Evolutionary conservation across 495 filamentous ascomycete species (phyloP).

Genomic region (Sporormia fimetaria): DNA sequence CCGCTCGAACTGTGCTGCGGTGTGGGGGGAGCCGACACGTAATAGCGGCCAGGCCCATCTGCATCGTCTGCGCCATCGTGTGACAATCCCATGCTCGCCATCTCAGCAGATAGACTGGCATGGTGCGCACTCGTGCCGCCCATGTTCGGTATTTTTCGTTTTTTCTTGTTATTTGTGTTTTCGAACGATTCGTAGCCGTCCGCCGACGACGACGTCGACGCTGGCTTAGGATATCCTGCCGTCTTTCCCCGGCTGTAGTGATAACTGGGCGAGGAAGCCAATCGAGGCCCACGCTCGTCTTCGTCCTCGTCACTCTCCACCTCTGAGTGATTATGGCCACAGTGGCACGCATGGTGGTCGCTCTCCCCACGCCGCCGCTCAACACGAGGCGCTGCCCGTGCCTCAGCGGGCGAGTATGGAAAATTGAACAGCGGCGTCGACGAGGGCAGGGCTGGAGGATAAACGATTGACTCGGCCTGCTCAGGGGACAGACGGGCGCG

Average conservation of each 20-base stretch:
- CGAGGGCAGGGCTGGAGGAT: slow-evolving; percentile 57
- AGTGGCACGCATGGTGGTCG: slow-evolving; percentile 26
- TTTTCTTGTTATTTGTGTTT: slow-evolving; percentile 99
- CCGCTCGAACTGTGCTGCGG: slow-evolving; percentile 29
- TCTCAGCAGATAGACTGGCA: slow-evolving; percentile 48
- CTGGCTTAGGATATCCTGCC: slow-evolving; percentile 25
- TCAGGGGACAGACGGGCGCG: slow-evolving; percentile 76
- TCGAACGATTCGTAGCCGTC: slow-evolving; percentile 97
- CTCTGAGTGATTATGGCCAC: slow-evolving; percentile 24
- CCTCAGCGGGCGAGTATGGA: slow-evolving; percentile 43
- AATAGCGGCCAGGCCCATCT: slow-evolving; percentile 40
- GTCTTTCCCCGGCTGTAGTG: slow-evolving; percentile 19
- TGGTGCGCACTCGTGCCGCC: slow-evolving; percentile 55
- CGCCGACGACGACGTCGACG: slow-evolving; percentile 36
- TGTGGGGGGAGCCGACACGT: slow-evolving; percentile 44
- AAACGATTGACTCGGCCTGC: slow-evolving; percentile 69
- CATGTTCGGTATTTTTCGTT: slow-evolving; percentile 92
- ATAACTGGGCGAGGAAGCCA: slow-evolving; percentile 26
- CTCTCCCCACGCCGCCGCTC: slow-evolving; percentile 28
- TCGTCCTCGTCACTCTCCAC: slow-evolving; percentile 30
- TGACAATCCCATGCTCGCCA: slow-evolving; percentile 50
- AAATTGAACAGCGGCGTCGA: slow-evolving; percentile 66
- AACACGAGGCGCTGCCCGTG: slow-evolving; percentile 17
- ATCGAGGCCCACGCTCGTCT: slow-evolving; percentile 14
- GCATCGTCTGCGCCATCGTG: slow-evolving; percentile 39